Percentiles rank a stretch among this genome's conserved stretches.
These are phyloP conservation scores for Coemansia sp. DNA, from an alignment of 192 early-diverging fungal genomes.

Conservation along the genomic window DNA sequence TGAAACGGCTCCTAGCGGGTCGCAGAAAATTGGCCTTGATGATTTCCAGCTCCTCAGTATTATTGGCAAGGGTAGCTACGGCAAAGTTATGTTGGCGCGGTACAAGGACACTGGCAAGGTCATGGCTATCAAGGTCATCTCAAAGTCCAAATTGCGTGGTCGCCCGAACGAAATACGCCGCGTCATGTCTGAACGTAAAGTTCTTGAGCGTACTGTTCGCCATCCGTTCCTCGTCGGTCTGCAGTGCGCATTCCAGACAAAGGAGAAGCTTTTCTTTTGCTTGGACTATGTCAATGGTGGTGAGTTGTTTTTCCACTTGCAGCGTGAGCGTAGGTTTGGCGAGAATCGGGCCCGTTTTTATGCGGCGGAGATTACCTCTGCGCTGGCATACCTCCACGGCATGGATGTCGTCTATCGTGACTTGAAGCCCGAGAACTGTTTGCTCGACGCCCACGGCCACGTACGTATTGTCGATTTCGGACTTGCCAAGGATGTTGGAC, in stretches of 20 bases:
- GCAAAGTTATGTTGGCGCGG: constrained; percentile 73
- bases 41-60: constrained; percentile 76
- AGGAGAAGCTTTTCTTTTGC: constrained; percentile 74
- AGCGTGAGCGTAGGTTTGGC: constrained; percentile 65
- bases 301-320: constrained; percentile 76
- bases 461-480: constrained; percentile 98
- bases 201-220: constrained; percentile 57
- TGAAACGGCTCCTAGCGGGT: background rate
- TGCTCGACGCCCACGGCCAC: constrained; percentile 74
- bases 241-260: constrained; percentile 75
- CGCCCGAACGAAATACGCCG: constrained; percentile 65
- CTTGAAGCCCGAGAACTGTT: constrained; percentile 82
- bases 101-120: constrained; percentile 72
- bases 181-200: constrained; percentile 69
- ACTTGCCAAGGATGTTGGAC: constrained; percentile 75
- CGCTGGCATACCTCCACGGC: constrained; percentile 77
- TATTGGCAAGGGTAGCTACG: constrained; percentile 78
- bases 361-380: constrained; percentile 57
- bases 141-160: constrained; percentile 68
- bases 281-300: constrained; percentile 79
- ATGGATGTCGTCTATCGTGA: constrained; percentile 93
- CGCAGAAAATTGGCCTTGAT: constrained; percentile 31
- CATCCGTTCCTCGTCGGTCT: constrained; percentile 73
- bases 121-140: constrained; percentile 75
- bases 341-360: constrained; percentile 68